A percentile compares a stretch with the other conserved stretches of the same genome.
These are phyloP conservation scores for Hyaloscypha variabilis DNA, from an alignment of 495 filamentous ascomycete genomes.

Conservation along the genomic window DNA sequence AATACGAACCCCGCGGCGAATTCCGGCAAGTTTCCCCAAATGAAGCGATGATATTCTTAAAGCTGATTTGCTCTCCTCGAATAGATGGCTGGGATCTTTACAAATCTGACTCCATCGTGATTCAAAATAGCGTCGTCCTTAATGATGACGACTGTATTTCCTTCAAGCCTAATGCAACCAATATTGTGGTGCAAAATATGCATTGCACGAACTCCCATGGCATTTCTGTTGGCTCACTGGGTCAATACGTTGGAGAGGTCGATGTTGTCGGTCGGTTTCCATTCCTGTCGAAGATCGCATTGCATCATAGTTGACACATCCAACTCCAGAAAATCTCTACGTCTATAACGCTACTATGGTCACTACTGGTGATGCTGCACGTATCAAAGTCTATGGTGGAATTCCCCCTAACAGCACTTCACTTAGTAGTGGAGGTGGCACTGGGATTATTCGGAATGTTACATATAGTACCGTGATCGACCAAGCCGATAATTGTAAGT, in stretches of 20 bases:
- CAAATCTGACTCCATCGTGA: conserved; percentile 59
- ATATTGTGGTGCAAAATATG: conserved; percentile 69
- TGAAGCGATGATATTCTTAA: conserved; percentile 28
- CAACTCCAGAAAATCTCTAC: conserved; percentile 55
- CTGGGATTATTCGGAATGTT: conserved; percentile 46
- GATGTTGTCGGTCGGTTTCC: conserved; percentile 44
- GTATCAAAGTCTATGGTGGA: conserved; percentile 70
- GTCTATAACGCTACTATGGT: conserved; percentile 68
- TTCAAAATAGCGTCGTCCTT: conserved; percentile 65
- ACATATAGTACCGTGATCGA: conserved; percentile 56
- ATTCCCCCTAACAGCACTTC: conserved; percentile 50
- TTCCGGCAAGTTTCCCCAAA: conserved; percentile 38
- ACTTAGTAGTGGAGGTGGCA: conserved; percentile 59
- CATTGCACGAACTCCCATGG: conserved; percentile 70
- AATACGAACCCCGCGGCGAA: conserved; percentile 61
- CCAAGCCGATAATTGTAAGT: conserved; percentile 55
- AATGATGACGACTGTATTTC: conserved; percentile 74
- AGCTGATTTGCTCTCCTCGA: conserved; percentile 56
- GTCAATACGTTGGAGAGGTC: conserved; percentile 60
- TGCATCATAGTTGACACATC: background rate
- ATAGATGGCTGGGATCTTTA: conserved; percentile 70
- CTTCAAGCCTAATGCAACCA: conserved; percentile 73
- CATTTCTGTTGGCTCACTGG: conserved; percentile 68
- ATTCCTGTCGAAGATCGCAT: background rate
- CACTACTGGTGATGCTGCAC: conserved; percentile 63